phyloP scores from a whole-genome alignment of 495 filamentous ascomycete genomes.

The Neurospora sp. region DNA sequence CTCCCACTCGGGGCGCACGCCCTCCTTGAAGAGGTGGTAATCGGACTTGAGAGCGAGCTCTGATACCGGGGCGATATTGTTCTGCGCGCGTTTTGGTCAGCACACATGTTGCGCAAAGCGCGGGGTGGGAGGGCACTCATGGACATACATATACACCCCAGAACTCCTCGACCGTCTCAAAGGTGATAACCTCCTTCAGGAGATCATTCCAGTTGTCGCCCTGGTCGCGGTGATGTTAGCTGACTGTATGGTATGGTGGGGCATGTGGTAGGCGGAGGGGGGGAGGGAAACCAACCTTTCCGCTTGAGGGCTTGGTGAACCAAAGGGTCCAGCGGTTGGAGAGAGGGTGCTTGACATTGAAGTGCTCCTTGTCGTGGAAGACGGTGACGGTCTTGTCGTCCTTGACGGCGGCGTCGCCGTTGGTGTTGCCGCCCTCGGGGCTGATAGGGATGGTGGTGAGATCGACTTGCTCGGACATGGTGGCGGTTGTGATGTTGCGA shows the following conservation, averaged over 20 bases:
- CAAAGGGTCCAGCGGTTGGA: constrained; percentile 96
- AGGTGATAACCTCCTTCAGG: constrained; percentile 95
- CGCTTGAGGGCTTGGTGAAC: constrained; percentile 98
- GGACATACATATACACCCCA: constrained; percentile 94
- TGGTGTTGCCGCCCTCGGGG: constrained; percentile 42
- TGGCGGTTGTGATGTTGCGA: constrained; percentile 11
- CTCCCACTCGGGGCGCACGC: constrained; percentile 96
- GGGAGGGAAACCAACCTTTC: constrained; percentile 57
- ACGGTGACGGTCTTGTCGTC: constrained; percentile 62
- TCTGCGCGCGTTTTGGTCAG: constrained; percentile 44
- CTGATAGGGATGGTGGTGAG: constrained; percentile 65
- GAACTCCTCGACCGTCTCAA: constrained; percentile 98
- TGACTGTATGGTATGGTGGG: not conserved
- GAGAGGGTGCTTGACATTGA: constrained; percentile 96
- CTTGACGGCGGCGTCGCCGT: constrained; percentile 26
- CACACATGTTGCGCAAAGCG: not conserved
- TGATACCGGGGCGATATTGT: constrained; percentile 95
- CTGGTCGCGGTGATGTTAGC: constrained; percentile 32
- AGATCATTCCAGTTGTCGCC: constrained; percentile 98
- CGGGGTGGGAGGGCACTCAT: not conserved
- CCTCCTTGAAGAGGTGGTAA: constrained; percentile 98
- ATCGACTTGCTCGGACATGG: constrained; percentile 44
- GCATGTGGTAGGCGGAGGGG: not conserved
- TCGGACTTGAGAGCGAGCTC: constrained; percentile 95
- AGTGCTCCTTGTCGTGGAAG: constrained; percentile 95